Percentiles rank a stretch among this genome's conserved stretches.
Conservation (phyloP, 2,329 filamentous ascomycete species). For the Stagonosporopsis rhizophila region DNA sequence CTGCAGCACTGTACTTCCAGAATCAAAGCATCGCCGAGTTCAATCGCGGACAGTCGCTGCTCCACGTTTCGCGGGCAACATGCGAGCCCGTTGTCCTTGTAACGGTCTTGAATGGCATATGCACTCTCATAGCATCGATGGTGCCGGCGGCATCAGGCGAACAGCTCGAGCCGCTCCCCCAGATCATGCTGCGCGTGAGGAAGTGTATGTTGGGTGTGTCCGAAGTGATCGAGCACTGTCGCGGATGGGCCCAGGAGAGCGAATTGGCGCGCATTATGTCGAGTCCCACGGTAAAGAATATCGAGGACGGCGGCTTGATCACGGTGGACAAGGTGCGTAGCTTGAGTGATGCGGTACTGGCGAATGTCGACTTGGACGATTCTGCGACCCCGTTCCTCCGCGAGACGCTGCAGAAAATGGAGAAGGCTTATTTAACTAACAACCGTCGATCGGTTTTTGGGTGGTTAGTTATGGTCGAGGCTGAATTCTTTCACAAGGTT, state of each 20-base stretch:
- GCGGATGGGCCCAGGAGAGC: not conserved
- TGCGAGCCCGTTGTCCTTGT: not conserved
- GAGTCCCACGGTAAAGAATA: not conserved
- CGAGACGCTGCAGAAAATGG: slow-evolving; percentile 4
- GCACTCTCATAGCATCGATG: not conserved
- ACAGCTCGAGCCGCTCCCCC: not conserved
- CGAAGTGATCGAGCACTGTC: not conserved
- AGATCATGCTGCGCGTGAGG: slow-evolving; percentile 3
- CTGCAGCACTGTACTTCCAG: slow-evolving; percentile 5
- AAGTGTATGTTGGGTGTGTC: slow-evolving; percentile 1
- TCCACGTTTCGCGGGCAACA: not conserved
- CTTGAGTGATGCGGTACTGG: not conserved
- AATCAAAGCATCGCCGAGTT: slow-evolving; percentile 9
- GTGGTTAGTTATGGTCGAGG: slow-evolving; percentile 5
- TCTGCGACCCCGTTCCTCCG: not conserved
- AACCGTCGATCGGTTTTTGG: slow-evolving; percentile 1
- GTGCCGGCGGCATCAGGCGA: not conserved
- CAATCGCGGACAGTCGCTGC: not conserved
- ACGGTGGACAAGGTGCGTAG: not conserved
- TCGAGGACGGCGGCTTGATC: not conserved
- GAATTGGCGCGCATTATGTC: not conserved
- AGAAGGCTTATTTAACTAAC: slow-evolving; percentile 3
- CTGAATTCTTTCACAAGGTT: not conserved
- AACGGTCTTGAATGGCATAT: not conserved
- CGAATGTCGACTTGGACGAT: slow-evolving; percentile 2